Conservation (phyloP, 352 stramenopile genomes). For the Globisporangium splendens region DNA sequence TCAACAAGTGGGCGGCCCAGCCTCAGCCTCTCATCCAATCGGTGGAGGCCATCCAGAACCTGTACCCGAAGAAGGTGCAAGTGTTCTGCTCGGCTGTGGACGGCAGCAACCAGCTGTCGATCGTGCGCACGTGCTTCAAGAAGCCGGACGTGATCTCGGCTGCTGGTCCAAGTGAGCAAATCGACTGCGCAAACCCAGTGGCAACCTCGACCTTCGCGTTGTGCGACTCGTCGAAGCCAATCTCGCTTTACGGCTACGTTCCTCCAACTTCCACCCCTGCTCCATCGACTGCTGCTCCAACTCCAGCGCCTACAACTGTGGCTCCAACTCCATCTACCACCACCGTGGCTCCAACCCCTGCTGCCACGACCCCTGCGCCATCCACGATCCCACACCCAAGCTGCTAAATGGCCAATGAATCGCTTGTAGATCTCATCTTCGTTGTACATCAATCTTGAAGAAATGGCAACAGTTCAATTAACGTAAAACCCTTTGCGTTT, state of each 20-base stretch:
- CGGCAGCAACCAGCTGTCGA: slow-evolving; percentile 19
- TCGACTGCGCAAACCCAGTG: slow-evolving; percentile 39
- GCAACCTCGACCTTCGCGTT: slow-evolving; percentile 48
- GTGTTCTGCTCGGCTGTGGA: slow-evolving; percentile 20
- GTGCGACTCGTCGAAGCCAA: slow-evolving; percentile 36
- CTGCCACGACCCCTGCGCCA: neutral
- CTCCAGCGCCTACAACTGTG: slow-evolving; percentile 9
- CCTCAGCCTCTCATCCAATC: slow-evolving; percentile 5
- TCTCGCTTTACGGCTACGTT: slow-evolving; percentile 44
- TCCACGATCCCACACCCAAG: neutral
- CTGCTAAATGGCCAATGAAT: neutral
- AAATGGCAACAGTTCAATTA: too few relatives aligned
- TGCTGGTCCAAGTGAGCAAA: slow-evolving; percentile 41
- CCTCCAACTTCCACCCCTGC: slow-evolving; percentile 14
- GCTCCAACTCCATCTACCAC: neutral
- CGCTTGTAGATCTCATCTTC: too few relatives aligned
- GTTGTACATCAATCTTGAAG: too few relatives aligned
- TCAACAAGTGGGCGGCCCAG: slow-evolving; percentile 13
- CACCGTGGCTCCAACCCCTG: slow-evolving; percentile 1
- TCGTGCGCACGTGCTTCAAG: slow-evolving; percentile 20
- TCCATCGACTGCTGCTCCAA: slow-evolving; percentile 9
- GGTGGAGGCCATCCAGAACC: slow-evolving; percentile 6
- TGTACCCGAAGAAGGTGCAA: slow-evolving; percentile 19
- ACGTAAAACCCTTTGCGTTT: too few relatives aligned
- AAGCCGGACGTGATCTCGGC: slow-evolving; percentile 29